Percentiles rank a stretch among this genome's conserved stretches.
These are phyloP conservation scores for Harringtonia lauricola DNA, from an alignment of 2,329 filamentous ascomycete genomes.

Conservation along the genomic window DNA sequence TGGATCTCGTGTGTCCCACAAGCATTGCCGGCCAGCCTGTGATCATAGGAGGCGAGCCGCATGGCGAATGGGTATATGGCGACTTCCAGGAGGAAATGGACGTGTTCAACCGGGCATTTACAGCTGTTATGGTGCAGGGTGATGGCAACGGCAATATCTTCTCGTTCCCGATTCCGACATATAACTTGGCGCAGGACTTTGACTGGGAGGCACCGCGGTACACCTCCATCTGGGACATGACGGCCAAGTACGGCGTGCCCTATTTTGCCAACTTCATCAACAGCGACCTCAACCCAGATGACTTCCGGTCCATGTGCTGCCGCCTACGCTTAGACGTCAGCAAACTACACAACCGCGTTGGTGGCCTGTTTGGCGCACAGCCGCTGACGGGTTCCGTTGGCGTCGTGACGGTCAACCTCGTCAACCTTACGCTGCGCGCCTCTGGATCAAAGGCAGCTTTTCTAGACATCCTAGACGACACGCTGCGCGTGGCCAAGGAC, in stretches of 20 bases:
- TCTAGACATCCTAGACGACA: neutral
- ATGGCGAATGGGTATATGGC: neutral
- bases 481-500: conserved; percentile 1
- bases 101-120: neutral
- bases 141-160: conserved; percentile 1
- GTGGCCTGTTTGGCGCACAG: neutral
- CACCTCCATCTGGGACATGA: conserved; percentile 1
- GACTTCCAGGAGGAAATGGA: conserved; percentile 1
- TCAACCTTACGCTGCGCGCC: neutral
- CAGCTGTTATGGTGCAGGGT: neutral
- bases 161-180: neutral
- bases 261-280: conserved; percentile 2
- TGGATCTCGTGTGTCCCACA: neutral
- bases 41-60: neutral
- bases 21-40: neutral
- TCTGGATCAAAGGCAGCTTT: neutral
- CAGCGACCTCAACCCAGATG: conserved; percentile 1
- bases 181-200: neutral
- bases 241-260: conserved; percentile 1
- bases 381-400: neutral
- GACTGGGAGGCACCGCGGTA: neutral
- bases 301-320: conserved; percentile 1
- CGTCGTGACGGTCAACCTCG: neutral
- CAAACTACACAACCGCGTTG: neutral
- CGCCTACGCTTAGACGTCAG: neutral